phyloP scores from a whole-genome alignment of 257 asterid species.

The Rauvolfia tetraphylla region DNA sequence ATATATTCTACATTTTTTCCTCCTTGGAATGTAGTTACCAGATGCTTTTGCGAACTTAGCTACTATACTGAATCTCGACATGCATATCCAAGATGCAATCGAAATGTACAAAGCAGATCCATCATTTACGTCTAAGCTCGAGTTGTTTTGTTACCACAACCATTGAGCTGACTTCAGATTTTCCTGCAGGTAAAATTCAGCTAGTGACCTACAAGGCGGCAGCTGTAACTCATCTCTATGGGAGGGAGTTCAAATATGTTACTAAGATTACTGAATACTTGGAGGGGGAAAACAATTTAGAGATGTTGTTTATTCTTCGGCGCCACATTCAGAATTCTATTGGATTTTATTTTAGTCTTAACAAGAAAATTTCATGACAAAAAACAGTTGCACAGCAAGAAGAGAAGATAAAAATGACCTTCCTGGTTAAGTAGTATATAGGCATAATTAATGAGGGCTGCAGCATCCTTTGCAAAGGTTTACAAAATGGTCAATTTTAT shows the following conservation, averaged over 20 bases:
- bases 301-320: constrained; percentile 45
- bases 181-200: constrained; percentile 58
- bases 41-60: not conserved
- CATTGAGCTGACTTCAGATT: not conserved
- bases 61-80: not conserved
- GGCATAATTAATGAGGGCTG: no score
- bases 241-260: constrained; percentile 53
- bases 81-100: not conserved
- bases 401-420: not conserved
- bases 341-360: constrained; percentile 39
- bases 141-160: not conserved
- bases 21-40: not conserved
- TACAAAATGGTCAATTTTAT: no score
- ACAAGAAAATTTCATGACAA: constrained; percentile 9
- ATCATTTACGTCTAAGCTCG: not conserved
- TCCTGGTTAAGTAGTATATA: no score
- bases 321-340: constrained; percentile 49
- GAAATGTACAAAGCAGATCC: not conserved
- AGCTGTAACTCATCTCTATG: constrained; percentile 64
- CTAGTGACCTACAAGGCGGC: constrained; percentile 71
- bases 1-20: not conserved
- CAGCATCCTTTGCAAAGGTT: no score
- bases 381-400: not conserved
- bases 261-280: constrained; percentile 37
- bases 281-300: constrained; percentile 41